Evolutionary conservation across 2,329 filamentous ascomycete species (phyloP), one percentile per base, ranked within the genome.

Genomic region (Apiospora rasikravindrae): DNA sequence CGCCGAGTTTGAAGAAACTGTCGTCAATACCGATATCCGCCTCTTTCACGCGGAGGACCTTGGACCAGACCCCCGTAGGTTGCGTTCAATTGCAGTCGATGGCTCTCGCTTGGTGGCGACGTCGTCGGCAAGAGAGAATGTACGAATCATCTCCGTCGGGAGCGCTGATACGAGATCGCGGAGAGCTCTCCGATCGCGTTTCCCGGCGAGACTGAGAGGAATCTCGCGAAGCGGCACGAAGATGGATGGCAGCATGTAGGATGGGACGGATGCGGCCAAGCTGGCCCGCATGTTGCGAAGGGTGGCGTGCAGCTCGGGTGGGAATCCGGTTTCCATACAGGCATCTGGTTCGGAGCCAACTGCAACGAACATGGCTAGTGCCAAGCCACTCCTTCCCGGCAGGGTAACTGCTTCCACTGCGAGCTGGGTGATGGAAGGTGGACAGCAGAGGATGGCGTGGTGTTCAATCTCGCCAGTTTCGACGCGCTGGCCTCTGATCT

Each of bases 401-500:
- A 72, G 3, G 2, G 49, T 72, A 5, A 72, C 26, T 26, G 71
- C 71, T 26, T 72, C 71, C 13, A 72, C 67, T 5, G 71, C 71
- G 42, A 72, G 26, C 22, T 72, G 71, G 14, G 37, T 33, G 49
- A 64, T 44, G 10, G 42, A 66, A 10, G 67, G 49, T 1, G 71
- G 66, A 19, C 47, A 45, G 26, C 66, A 57, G n/a, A 72, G 67
- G 24, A 24, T 44, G 45, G 47, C 42, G 14, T 69, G 49, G 37
- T 69, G 68, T 49, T 83, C 87, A 67, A 84, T 84, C 76, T 83
- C 85, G 19, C 81, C 84, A 70, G 84, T 78, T 78, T 84, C 88
- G 72, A 86, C 80, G 73, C 85, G 75, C 69, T 82, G 87, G 61
- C 88, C 88, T 42, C 84, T 81, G 14, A 88, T 77, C 75, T 88